Conservation (phyloP, 768 basidiomycete species). For the Boletus eberwhitei region DNA sequence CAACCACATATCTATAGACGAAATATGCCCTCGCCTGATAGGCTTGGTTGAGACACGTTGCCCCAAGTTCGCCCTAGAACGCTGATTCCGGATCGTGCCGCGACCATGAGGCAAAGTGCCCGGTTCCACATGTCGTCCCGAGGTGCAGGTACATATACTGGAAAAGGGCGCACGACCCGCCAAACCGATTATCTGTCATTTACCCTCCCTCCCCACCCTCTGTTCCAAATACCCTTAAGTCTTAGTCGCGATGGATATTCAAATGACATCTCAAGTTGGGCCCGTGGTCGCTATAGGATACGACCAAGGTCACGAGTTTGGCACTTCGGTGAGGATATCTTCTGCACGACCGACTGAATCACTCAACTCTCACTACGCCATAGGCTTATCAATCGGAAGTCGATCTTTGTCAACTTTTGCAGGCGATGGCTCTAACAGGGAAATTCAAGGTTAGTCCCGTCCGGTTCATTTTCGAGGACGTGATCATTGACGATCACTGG, state of each 20-base stretch:
- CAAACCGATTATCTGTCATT: slow-evolving; percentile 15
- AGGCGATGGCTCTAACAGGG: slow-evolving; percentile 46
- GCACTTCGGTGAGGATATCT: slow-evolving; percentile 21
- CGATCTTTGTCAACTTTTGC: slow-evolving; percentile 53
- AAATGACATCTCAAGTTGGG: slow-evolving; percentile 32
- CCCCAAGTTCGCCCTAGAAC: slow-evolving; percentile 7
- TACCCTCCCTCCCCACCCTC: neutral
- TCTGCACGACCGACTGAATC: neutral
- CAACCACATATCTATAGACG: neutral
- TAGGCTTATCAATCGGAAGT: slow-evolving; percentile 33
- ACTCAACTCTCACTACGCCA: neutral
- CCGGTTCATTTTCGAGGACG: neutral
- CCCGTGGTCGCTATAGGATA: slow-evolving; percentile 26
- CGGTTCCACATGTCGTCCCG: slow-evolving; percentile 24
- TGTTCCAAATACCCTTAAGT: neutral
- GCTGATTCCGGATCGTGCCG: slow-evolving; percentile 13
- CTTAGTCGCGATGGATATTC: slow-evolving; percentile 30
- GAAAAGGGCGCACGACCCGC: slow-evolving; percentile 6
- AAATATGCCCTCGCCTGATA: neutral
- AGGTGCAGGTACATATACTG: slow-evolving; percentile 26
- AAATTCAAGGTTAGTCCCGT: slow-evolving; percentile 30
- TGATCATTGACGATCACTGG: slow-evolving; percentile 25
- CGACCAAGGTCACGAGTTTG: slow-evolving; percentile 15
- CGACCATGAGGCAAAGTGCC: slow-evolving; percentile 30
- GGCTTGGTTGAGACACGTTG: slow-evolving; percentile 12